Evolutionary conservation across 2,329 filamentous ascomycete species (phyloP).

Genomic region (Cladophialophora carrionii): DNA sequence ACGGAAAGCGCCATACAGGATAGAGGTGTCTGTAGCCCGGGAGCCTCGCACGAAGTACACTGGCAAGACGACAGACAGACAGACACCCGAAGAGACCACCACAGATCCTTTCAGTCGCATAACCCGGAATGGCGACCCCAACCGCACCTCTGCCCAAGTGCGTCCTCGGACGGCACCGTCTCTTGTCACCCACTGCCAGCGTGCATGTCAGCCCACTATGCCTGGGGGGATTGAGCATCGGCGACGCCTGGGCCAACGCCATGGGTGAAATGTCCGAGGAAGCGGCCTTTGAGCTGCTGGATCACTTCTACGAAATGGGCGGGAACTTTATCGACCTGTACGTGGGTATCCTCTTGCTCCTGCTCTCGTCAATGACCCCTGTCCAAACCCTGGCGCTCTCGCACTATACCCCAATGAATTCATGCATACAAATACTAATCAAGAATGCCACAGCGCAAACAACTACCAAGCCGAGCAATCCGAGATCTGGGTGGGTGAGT

Average conservation of each 20-base stretch:
- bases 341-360: slow-evolving; percentile 9
- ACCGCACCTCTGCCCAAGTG: slow-evolving; percentile 43
- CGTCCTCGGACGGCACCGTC: slow-evolving; percentile 56
- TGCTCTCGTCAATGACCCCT: background rate
- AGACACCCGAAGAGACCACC: background rate
- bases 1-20: too few species aligned
- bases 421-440: background rate
- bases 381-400: background rate
- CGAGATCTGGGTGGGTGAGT: slow-evolving; percentile 56
- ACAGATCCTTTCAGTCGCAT: background rate
- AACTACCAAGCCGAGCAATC: slow-evolving; percentile 50
- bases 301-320: slow-evolving; percentile 53
- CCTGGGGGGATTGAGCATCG: slow-evolving; percentile 60
- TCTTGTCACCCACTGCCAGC: slow-evolving; percentile 56
- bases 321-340: slow-evolving; percentile 59
- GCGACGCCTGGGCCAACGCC: slow-evolving; percentile 50
- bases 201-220: slow-evolving; percentile 59
- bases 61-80: background rate
- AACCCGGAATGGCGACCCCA: slow-evolving; percentile 21
- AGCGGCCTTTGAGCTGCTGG: slow-evolving; percentile 52
- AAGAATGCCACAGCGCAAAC: slow-evolving; percentile 43
- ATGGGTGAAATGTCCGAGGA: slow-evolving; percentile 49
- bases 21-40: background rate
- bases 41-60: background rate
- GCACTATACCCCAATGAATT: too few species aligned